Base-by-base conservation (phyloP, 257 asterid species). In the Cordia subcordata region DNA sequence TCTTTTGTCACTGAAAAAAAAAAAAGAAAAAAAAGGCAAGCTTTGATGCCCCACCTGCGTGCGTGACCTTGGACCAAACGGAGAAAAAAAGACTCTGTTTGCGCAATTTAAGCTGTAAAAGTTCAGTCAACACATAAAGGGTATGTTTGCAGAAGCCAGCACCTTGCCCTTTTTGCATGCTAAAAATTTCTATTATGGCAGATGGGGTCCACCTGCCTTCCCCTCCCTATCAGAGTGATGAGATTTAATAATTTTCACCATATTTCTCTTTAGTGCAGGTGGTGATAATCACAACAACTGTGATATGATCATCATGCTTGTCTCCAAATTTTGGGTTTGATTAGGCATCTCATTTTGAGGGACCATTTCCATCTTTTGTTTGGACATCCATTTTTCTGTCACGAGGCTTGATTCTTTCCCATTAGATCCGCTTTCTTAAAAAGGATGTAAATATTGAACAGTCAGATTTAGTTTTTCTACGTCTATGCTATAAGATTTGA, bases 91-190 rank as follows among this genome's bases (percentile, higher is more conserved):
- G 17, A 15, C 18, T 51, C 54, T 55, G 57, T 49, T 50, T 50
- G 37, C 69, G 62, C 49, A 67, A 72, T 62, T 66, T 72, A 39
- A 32, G 73, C 66, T 66, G 27, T 60, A 56, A 54, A 59, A 60
- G 39, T 33, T n/a, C 38, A 17, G 61, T 32, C 58, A 50, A 72
- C 27, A 60, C 18, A 49, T 8, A 45, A 21, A 21, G 27, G 35
- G 57, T 60, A 40, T 67, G 70, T 22, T 58, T 62, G 51, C 47
- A 58, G 46, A 51, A 62, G 42, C n/a, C 35, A 51, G 45, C 63
- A 64, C 58, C 33, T 60, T 37, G 4, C 23, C 60, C 32, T 60
- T 53, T 45, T 45, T 60, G 64, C 68, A 45, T 71, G 71, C 67
- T 53, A 17, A 57, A 17, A 57, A 51, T 69, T 58, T 16, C 53